Evolutionary conservation across 2,329 filamentous ascomycete species (phyloP).

Genomic region (Penicillium italicum): DNA sequence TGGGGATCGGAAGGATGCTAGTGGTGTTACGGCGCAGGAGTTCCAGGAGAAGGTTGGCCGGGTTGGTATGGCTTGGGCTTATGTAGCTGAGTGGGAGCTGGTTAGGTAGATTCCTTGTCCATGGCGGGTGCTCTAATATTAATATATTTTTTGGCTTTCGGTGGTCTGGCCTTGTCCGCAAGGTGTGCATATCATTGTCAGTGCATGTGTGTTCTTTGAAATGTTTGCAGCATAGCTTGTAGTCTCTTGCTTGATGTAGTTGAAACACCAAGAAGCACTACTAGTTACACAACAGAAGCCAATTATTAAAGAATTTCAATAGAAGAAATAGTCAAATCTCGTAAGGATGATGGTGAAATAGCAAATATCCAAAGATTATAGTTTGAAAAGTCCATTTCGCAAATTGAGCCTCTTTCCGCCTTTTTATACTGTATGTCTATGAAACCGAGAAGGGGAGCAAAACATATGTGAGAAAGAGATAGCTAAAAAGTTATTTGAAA

Average conservation of each 20-base stretch:
- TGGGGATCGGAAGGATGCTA: slow-evolving; percentile 48
- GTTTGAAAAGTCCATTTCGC: too few relatives aligned
- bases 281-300: background rate
- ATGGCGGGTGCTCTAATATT: background rate
- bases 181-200: too few relatives aligned
- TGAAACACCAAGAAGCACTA: background rate
- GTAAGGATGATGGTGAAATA: too few relatives aligned
- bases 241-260: background rate
- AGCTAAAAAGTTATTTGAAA: too few relatives aligned
- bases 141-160: background rate
- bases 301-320: too few relatives aligned
- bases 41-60: slow-evolving; percentile 48
- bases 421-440: too few relatives aligned
- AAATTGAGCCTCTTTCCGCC: too few relatives aligned
- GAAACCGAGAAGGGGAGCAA: too few relatives aligned
- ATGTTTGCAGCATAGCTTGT: background rate
- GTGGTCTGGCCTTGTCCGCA: too few relatives aligned
- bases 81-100: slow-evolving; percentile 55
- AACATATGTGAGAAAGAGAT: too few relatives aligned
- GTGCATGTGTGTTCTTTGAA: background rate
- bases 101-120: slow-evolving; percentile 27
- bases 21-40: slow-evolving; percentile 51
- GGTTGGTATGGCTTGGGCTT: slow-evolving; percentile 49
- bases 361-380: too few relatives aligned
- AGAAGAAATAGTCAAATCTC: too few relatives aligned